Evolutionary conservation across 345 rosid species (phyloP).

Genomic region (Linum tenue): DNA sequence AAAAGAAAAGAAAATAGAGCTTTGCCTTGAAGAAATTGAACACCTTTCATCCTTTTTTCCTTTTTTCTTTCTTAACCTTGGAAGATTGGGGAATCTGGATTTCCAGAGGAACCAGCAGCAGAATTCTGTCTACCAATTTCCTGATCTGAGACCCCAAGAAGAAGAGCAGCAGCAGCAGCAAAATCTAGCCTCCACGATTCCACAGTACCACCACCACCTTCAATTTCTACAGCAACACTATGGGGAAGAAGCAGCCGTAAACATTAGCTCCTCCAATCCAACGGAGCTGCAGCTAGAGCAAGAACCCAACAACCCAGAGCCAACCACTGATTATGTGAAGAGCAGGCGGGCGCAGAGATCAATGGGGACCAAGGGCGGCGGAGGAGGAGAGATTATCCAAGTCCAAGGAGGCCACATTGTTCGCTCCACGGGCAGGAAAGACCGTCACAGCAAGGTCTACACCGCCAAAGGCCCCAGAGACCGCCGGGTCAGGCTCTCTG

Average conservation of each 20-base stretch:
- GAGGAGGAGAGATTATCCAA: slow-evolving; percentile 58
- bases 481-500: slow-evolving; percentile 67
- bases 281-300: not conserved
- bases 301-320: not conserved
- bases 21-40: not conserved
- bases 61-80: too few relatives aligned
- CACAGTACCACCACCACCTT: slow-evolving; percentile 1
- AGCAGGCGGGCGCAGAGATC: slow-evolving; percentile 4
- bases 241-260: slow-evolving; percentile 14
- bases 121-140: slow-evolving; percentile 13
- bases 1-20: slow-evolving; percentile 1
- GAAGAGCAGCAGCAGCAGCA: slow-evolving; percentile 2
- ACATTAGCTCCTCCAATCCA: slow-evolving; percentile 6
- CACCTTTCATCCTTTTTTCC: not conserved
- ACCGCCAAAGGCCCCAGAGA: slow-evolving; percentile 76
- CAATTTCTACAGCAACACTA: slow-evolving; percentile 19
- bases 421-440: slow-evolving; percentile 64
- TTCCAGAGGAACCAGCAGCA: slow-evolving; percentile 22
- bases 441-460: slow-evolving; percentile 76
- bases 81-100: slow-evolving; percentile 30
- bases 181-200: slow-evolving; percentile 2
- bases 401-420: slow-evolving; percentile 78
- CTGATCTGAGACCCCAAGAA: slow-evolving; percentile 7
- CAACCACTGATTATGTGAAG: slow-evolving; percentile 19
- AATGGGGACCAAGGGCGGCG: slow-evolving; percentile 40